Evolutionary conservation across 768 basidiomycete genomes (phyloP).

Genomic region (Cystofilobasidium bisporidii): DNA sequence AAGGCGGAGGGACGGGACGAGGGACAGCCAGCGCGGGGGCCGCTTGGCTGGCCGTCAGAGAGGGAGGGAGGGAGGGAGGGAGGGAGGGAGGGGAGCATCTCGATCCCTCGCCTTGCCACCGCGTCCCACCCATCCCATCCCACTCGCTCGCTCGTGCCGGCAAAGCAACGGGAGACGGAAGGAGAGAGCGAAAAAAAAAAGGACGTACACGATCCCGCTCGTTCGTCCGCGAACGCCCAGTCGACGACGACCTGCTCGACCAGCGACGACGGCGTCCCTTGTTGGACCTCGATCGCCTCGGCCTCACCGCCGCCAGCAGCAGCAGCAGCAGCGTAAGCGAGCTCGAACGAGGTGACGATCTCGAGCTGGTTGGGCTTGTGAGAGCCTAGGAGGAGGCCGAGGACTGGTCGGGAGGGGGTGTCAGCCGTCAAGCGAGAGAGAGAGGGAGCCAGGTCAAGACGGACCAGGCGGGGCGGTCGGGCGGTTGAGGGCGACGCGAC

Average conservation of each 20-base stretch:
- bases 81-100: too few relatives aligned
- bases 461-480: constrained; percentile 18
- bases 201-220: constrained; percentile 70
- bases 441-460: neutral
- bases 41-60: too few relatives aligned
- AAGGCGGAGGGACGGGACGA: too few relatives aligned
- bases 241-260: neutral
- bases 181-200: neutral
- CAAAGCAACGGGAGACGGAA: too few relatives aligned
- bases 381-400: constrained; percentile 87
- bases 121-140: too few relatives aligned
- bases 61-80: too few relatives aligned
- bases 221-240: too few relatives aligned
- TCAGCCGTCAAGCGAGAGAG: neutral
- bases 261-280: neutral
- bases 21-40: too few relatives aligned
- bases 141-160: too few relatives aligned
- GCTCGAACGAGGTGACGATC: constrained; percentile 92
- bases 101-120: too few relatives aligned
- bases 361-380: constrained; percentile 91
- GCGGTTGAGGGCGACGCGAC: constrained; percentile 66
- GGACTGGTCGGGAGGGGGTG: constrained; percentile 47
- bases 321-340: constrained; percentile 46
- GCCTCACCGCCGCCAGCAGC: constrained; percentile 33
- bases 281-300: constrained; percentile 31